phyloP scores from a whole-genome alignment of 1,284 basidiomycete genomes.

The Cryptococcus sp. region DNA sequence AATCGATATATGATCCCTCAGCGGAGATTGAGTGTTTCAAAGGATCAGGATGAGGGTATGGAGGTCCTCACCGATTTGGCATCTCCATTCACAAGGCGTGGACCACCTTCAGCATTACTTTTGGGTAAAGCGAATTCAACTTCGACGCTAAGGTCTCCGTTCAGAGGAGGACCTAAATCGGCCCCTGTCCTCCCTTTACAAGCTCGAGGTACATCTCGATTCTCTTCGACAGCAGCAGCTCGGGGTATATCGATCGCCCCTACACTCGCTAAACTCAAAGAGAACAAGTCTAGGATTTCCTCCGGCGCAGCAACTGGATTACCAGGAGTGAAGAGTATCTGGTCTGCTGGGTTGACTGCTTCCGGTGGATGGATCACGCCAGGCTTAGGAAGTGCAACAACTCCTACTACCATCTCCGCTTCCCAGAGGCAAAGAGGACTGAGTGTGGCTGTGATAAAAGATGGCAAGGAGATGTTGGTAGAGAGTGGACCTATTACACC shows the following conservation, averaged over 20 bases:
- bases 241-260: conserved; percentile 27
- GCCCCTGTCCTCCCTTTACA: conserved; percentile 2
- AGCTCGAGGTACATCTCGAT: conserved; percentile 7
- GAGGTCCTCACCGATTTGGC: neutral
- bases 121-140: neutral
- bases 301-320: neutral
- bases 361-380: conserved; percentile 28
- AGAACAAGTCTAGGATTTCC: neutral
- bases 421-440: conserved; percentile 26
- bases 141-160: neutral
- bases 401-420: conserved; percentile 3
- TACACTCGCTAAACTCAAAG: conserved; percentile 7
- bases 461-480: conserved; percentile 23
- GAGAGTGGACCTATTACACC: conserved; percentile 32
- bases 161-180: conserved; percentile 1
- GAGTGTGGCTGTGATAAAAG: conserved; percentile 35
- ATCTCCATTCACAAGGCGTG: conserved; percentile 9
- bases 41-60: neutral
- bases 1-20: neutral
- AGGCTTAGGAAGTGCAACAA: conserved; percentile 13
- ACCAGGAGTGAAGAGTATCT: conserved; percentile 19
- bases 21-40: neutral
- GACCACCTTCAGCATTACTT: neutral
- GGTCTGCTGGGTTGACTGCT: conserved; percentile 22
- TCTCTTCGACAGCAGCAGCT: conserved; percentile 19